These are phyloP conservation scores for Diplodia seriata DNA, from an alignment of 2,329 filamentous ascomycete genomes.

Conservation along the genomic window DNA sequence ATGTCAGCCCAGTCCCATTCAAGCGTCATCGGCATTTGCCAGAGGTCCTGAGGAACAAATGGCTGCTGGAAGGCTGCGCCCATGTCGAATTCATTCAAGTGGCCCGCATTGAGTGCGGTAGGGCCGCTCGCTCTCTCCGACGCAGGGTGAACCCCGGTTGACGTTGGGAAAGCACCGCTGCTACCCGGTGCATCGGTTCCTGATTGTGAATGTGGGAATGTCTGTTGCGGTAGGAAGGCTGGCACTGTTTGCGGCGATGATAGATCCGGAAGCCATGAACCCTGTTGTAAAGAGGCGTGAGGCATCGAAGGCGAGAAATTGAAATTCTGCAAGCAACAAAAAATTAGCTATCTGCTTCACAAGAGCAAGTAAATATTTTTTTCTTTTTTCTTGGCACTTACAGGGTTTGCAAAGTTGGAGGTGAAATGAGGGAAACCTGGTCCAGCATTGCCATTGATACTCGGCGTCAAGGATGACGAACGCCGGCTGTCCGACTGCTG, in stretches of 20 bases:
- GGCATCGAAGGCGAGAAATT: slow-evolving; percentile 51
- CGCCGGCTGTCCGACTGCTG: slow-evolving; percentile 41
- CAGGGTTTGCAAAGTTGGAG: slow-evolving; percentile 25
- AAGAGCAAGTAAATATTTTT: background rate
- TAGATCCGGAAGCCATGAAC: slow-evolving; percentile 30
- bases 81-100: slow-evolving; percentile 22
- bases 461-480: background rate
- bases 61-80: slow-evolving; percentile 73
- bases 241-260: slow-evolving; percentile 18
- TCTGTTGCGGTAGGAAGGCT: slow-evolving; percentile 24
- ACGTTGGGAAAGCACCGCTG: background rate
- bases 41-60: slow-evolving; percentile 89
- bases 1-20: slow-evolving; percentile 82
- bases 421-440: slow-evolving; percentile 10
- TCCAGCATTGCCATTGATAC: slow-evolving; percentile 9
- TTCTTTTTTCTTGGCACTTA: background rate
- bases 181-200: background rate
- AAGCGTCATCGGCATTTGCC: slow-evolving; percentile 93
- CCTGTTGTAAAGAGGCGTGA: slow-evolving; percentile 45
- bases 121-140: slow-evolving; percentile 19
- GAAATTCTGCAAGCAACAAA: slow-evolving; percentile 40
- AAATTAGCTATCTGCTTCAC: background rate
- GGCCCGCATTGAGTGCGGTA: slow-evolving; percentile 20
- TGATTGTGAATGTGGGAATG: slow-evolving; percentile 15
- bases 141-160: background rate